Evolutionary conservation across 2,329 filamentous ascomycete species (phyloP).

Genomic region (Microdochium trichocladiopsis): DNA sequence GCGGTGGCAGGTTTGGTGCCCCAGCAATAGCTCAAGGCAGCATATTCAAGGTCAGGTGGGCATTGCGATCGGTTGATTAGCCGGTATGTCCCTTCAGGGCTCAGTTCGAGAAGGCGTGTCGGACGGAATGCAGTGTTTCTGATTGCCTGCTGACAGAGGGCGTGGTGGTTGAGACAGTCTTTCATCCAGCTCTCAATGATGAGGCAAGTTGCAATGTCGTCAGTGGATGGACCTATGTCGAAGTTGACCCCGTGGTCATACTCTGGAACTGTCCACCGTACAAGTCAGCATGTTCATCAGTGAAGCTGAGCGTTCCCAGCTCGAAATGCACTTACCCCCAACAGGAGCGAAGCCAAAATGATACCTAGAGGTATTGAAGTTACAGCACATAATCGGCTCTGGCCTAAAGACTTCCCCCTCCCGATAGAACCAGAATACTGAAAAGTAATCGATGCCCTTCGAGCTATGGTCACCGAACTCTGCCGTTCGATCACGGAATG

Average conservation of each 20-base stretch:
- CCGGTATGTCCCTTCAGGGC: slow-evolving; percentile 1
- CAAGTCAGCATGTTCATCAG: background rate
- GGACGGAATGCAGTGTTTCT: slow-evolving; percentile 4
- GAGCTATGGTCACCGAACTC: background rate
- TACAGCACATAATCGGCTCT: background rate
- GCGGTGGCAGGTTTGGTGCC: slow-evolving; percentile 2
- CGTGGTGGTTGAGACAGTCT: background rate
- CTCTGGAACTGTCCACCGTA: background rate
- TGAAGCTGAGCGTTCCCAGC: background rate
- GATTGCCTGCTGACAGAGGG: background rate
- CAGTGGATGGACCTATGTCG: background rate
- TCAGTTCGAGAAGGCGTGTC: slow-evolving; percentile 9
- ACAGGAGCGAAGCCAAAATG: background rate
- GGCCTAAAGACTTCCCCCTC: too few species aligned
- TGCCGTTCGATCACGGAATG: background rate
- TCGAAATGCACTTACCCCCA: background rate
- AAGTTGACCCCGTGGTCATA: too few species aligned
- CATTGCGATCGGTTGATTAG: slow-evolving; percentile 6
- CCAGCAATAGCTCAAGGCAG: slow-evolving; percentile 12
- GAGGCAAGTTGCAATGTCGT: background rate
- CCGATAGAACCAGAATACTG: background rate
- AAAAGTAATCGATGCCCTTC: background rate
- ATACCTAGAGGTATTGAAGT: background rate
- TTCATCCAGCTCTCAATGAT: background rate
- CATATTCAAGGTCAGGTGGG: slow-evolving; percentile 5